Base-by-base conservation (phyloP, 1,284 basidiomycete genomes). In the Microbotryum saponariae region DNA sequence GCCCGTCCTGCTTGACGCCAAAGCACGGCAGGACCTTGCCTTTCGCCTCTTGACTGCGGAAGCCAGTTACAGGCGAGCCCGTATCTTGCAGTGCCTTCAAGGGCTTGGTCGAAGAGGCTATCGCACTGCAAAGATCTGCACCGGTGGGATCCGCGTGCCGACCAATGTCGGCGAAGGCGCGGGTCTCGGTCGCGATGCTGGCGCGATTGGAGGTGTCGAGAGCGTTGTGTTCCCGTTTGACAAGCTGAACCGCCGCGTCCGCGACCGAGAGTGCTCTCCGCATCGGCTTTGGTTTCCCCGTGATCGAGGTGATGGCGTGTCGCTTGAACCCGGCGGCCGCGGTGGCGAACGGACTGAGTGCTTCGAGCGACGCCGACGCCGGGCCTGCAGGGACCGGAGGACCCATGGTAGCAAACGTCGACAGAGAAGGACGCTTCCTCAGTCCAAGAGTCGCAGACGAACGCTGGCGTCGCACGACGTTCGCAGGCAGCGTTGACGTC, bases 11-110 rank as follows among this genome's bases (percentile, higher is more conserved):
- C 59, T 86, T 86, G 59, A 96, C 92, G 58, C 86, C 85, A 74
- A 91, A 88, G 76, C 94, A 98, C 21, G 94, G 93, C 59, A 99
- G 76, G 63, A 94, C 83, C 78, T 98, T 98, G 52, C 92, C 91
- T 65, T 87, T 81, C 27, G 87, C 83, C 75, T 97, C 92, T 71
- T 91, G 91, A 71, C 91, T 88, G n/a, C 91, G 88, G 74, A 93
- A 93, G 0, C 89, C 86, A 58, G 85, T 83, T 63, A 88, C 59
- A 9, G 66, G 68, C 49, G 69, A 69, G 27, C 64, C 56, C 18
- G 46, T 46, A 18, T 66, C 67, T 1, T 59, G 64, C 31, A 29
- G 2, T 5, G 64, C 54, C 54, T 60, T 52, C 49, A 51, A 33
- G 16, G 61, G 47, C 37, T 47, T 51, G 29, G 51, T 50, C 20